A percentile compares a stretch with the other conserved stretches of the same genome.
Conservation (phyloP, 768 basidiomycete species). For the Hemileccinum impolitum region DNA sequence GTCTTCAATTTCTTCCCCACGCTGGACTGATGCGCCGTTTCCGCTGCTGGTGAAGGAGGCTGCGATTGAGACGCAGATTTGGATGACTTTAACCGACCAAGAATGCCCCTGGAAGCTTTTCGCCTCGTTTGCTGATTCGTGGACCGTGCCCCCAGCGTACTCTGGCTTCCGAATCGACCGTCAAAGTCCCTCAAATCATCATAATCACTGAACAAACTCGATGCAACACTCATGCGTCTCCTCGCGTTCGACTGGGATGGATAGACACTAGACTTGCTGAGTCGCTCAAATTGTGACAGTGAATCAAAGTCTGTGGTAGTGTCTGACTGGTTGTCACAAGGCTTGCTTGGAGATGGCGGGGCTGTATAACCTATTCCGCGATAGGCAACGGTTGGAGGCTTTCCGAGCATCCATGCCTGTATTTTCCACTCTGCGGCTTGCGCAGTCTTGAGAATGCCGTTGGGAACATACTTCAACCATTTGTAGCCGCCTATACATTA, state of each 20-base stretch:
- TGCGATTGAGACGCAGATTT: conserved; percentile 42
- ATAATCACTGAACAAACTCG: conserved; percentile 78
- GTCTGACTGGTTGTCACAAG: conserved; percentile 17
- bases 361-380: conserved; percentile 84
- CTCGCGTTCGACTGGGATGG: conserved; percentile 35
- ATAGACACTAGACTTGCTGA: conserved; percentile 24
- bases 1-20: conserved; percentile 61
- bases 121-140: conserved; percentile 40
- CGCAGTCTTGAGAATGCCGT: conserved; percentile 87
- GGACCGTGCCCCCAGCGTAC: conserved; percentile 57
- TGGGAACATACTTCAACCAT: conserved; percentile 96
- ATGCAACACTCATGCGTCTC: conserved; percentile 68
- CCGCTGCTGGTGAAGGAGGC: conserved; percentile 42
- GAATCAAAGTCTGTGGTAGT: conserved; percentile 15
- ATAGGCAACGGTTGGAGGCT: conserved; percentile 81
- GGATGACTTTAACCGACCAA: conserved; percentile 54
- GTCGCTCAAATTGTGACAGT: conserved; percentile 19
- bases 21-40: conserved; percentile 31
- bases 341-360: conserved; percentile 34
- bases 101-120: conserved; percentile 66
- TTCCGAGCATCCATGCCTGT: conserved; percentile 96
- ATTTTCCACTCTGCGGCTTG: conserved; percentile 98
- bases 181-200: conserved; percentile 87
- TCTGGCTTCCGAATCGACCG: conserved; percentile 78
- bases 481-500: conserved; percentile 69